These are phyloP conservation scores for Crotalaria pallida DNA, from an alignment of 306 rosid genomes.

Conservation along the genomic window DNA sequence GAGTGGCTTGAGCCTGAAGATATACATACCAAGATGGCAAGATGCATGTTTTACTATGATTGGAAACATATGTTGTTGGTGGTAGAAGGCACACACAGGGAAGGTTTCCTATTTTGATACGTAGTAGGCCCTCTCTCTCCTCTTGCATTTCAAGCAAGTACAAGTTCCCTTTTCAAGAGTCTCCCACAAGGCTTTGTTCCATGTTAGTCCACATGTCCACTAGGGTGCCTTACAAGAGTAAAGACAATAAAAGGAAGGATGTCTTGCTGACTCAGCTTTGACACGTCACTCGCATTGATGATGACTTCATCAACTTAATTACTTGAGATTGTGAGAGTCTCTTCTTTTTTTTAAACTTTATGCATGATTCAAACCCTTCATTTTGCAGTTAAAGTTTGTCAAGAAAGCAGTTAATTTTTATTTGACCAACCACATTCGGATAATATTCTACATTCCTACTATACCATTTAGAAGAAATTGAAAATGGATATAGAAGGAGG, in stretches of 20 bases:
- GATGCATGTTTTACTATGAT: conserved; percentile 10
- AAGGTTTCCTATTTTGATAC: conserved; percentile 32
- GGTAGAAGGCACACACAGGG: conserved; percentile 5
- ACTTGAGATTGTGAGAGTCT: background rate
- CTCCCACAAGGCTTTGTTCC: conserved; percentile 28
- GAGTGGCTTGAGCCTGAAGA: conserved; percentile 28
- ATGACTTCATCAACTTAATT: background rate
- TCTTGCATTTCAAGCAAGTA: conserved; percentile 50
- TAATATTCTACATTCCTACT: no score
- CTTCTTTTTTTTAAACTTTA: background rate
- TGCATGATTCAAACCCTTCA: no score
- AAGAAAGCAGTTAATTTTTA: no score
- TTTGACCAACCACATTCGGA: no score
- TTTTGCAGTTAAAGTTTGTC: no score
- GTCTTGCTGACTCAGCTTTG: conserved; percentile 23
- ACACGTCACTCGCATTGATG: conserved; percentile 1
- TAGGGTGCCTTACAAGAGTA: conserved; percentile 83
- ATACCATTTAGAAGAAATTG: no score
- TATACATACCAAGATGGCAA: background rate
- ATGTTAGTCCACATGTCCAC: conserved; percentile 40
- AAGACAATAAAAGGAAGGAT: background rate
- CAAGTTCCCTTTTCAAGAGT: conserved; percentile 31
- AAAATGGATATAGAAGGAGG: no score
- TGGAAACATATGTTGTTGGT: background rate
- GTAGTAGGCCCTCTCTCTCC: conserved; percentile 21